Conservation (phyloP, 1,139 yeast genomes). For the Candida sanyaensis region DNA sequence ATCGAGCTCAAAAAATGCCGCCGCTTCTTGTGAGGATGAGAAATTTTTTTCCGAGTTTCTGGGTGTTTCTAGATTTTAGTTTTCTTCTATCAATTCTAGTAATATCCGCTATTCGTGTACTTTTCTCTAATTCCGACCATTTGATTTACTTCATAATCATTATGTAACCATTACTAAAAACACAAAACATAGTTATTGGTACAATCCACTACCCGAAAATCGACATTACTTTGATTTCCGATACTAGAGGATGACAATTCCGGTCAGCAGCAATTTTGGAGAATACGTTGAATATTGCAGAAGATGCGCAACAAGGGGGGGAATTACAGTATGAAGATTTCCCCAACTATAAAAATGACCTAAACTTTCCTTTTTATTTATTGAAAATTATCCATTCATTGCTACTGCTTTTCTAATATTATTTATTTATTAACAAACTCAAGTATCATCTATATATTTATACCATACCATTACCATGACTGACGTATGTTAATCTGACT, state of each 20-base stretch:
- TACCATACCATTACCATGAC: constrained; percentile 8
- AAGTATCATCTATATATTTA: background rate
- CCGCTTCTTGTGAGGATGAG: constrained; percentile 1
- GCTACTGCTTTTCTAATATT: background rate
- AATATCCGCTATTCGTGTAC: too few species aligned
- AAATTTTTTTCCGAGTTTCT: background rate
- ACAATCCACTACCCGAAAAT: background rate
- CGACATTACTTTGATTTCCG: background rate
- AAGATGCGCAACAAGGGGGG: background rate
- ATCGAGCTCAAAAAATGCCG: background rate
- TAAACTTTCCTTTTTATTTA: background rate
- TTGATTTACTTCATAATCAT: background rate
- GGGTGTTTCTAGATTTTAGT: background rate
- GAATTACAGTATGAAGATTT: background rate
- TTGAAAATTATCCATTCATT: background rate
- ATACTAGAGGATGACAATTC: background rate
- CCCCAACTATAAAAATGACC: constrained; percentile 2
- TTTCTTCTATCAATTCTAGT: background rate
- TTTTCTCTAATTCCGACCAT: background rate
- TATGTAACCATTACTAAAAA: constrained; percentile 2
- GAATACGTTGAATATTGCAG: background rate
- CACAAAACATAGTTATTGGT: background rate
- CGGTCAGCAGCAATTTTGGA: background rate
- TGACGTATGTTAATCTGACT: constrained; percentile 10
- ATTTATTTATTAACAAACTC: background rate